Evolutionary conservation across 352 stramenopile genomes (phyloP).

Genomic region (Phytophthora brassicae): DNA sequence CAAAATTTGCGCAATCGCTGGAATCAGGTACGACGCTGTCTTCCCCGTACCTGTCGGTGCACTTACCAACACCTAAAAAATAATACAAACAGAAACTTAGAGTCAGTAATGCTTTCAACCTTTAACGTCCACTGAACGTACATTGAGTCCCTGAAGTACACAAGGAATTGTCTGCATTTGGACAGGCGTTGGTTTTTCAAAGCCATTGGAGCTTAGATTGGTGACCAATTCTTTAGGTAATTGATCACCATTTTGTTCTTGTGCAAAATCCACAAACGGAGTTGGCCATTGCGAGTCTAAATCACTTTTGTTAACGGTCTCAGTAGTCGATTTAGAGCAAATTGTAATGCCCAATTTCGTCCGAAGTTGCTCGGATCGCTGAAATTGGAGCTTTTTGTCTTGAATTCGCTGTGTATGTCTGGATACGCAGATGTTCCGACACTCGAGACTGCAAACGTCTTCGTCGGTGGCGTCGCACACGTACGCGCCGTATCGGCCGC

Average conservation of each 20-base stretch:
- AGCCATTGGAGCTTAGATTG: constrained; percentile 42
- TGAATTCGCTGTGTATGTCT: constrained; percentile 10
- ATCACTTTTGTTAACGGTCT: neutral
- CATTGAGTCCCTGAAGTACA: constrained; percentile 39
- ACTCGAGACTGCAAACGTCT: constrained; percentile 85
- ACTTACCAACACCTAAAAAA: constrained; percentile 48
- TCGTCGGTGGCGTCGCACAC: constrained; percentile 81
- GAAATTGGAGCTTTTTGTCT: neutral
- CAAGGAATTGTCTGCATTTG: constrained; percentile 79
- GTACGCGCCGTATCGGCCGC: constrained; percentile 74
- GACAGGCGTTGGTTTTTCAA: constrained; percentile 58
- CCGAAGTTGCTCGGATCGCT: constrained; percentile 23
- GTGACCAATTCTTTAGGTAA: constrained; percentile 34
- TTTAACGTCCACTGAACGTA: constrained; percentile 21
- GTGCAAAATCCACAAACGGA: constrained; percentile 29
- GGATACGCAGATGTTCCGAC: constrained; percentile 47
- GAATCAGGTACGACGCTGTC: constrained; percentile 67
- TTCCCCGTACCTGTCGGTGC: constrained; percentile 75
- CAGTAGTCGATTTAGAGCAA: neutral
- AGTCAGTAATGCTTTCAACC: neutral
- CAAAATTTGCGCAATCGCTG: constrained; percentile 46
- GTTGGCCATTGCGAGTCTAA: neutral
- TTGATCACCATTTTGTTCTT: constrained; percentile 24
- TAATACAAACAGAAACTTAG: constrained; percentile 6
- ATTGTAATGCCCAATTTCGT: constrained; percentile 38